Conservation (phyloP, 1,284 basidiomycete genomes). For the Puccinia hordei region DNA sequence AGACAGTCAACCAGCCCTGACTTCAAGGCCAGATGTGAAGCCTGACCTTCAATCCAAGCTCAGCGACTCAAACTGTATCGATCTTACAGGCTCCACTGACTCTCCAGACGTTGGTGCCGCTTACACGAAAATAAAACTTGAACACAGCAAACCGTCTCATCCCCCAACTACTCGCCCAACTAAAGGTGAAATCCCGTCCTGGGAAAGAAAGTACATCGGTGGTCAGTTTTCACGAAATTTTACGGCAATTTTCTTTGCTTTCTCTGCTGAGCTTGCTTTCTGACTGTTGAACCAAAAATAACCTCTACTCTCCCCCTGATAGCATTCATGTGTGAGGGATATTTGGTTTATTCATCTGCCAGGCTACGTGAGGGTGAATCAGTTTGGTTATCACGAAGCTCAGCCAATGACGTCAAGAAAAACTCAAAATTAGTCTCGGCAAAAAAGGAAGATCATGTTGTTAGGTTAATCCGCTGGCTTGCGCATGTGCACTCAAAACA, state of each 20-base stretch:
- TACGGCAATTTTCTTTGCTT: not conserved
- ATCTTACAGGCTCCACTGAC: constrained; percentile 22
- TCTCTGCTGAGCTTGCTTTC: not conserved
- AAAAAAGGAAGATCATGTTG: constrained; percentile 42
- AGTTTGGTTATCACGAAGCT: constrained; percentile 25
- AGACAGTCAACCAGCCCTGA: not conserved
- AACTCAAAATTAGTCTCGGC: not conserved
- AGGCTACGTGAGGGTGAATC: constrained; percentile 29
- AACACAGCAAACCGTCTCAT: not conserved
- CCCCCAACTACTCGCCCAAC: not conserved
- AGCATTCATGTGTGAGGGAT: constrained; percentile 45
- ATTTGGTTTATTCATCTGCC: constrained; percentile 34
- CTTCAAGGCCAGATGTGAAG: not conserved
- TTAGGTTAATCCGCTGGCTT: constrained; percentile 21
- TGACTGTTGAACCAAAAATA: not conserved
- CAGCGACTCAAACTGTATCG: constrained; percentile 2
- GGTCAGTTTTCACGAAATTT: constrained; percentile 5
- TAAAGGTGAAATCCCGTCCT: not conserved
- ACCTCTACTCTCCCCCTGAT: not conserved
- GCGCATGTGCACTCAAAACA: not conserved
- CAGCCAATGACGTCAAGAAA: not conserved
- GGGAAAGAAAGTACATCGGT: constrained; percentile 23
- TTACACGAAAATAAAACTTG: constrained; percentile 11
- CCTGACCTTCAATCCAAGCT: not conserved
- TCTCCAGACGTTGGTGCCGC: not conserved